These are phyloP conservation scores for Starmerella vaccinii DNA, from an alignment of 805 yeast species.

Conservation along the genomic window DNA sequence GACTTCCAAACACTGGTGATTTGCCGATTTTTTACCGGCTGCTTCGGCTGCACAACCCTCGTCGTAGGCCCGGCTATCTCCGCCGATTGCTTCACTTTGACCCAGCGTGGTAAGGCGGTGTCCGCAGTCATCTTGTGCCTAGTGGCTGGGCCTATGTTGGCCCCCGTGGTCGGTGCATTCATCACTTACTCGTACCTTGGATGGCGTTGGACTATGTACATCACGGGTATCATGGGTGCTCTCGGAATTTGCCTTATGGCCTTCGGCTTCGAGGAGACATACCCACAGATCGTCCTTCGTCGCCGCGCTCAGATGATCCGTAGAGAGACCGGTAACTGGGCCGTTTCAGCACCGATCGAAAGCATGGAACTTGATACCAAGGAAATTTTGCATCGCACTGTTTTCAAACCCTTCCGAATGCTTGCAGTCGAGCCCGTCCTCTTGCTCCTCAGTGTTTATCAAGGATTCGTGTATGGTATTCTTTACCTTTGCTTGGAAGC, in stretches of 20 bases:
- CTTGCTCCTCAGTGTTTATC: constrained; percentile 56
- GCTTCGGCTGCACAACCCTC: constrained; percentile 50
- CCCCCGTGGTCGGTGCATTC: constrained; percentile 41
- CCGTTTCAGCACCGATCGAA: constrained; percentile 87
- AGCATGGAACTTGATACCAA: constrained; percentile 44
- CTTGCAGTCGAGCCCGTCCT: constrained; percentile 61
- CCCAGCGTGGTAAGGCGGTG: constrained; percentile 44
- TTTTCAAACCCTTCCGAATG: constrained; percentile 61
- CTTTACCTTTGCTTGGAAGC: constrained; percentile 65
- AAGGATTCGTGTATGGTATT: constrained; percentile 72
- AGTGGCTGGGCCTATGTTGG: constrained; percentile 37
- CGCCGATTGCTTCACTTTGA: constrained; percentile 47
- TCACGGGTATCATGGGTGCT: constrained; percentile 38
- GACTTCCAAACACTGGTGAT: constrained; percentile 43
- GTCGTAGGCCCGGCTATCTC: constrained; percentile 50
- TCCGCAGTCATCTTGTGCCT: constrained; percentile 42
- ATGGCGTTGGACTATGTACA: constrained; percentile 52
- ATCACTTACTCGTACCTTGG: constrained; percentile 32
- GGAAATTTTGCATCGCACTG: constrained; percentile 52
- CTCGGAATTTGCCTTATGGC: constrained; percentile 33
- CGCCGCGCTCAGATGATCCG: constrained; percentile 57
- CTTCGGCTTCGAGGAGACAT: constrained; percentile 33
- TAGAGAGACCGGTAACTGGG: constrained; percentile 66
- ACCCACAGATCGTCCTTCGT: constrained; percentile 43
- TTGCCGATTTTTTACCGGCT: constrained; percentile 49